A percentile compares a stretch with the other conserved stretches of the same genome.
Conservation (phyloP, 352 stramenopile species). For the Phytophthora ohioensis region DNA sequence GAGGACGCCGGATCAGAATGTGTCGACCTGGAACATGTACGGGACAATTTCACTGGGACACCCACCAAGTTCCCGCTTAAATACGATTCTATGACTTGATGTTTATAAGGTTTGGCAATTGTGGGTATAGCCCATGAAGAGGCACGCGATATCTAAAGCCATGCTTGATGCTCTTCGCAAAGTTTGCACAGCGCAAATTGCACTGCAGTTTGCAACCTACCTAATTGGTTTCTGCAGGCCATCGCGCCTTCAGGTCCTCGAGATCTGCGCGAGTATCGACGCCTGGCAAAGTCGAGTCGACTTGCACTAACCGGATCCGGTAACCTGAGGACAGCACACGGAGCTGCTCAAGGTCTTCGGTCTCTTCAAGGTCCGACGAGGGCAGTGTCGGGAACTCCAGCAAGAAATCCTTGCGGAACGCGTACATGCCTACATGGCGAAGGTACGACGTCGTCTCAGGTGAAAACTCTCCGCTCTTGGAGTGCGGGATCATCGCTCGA, state of each 20-base stretch:
- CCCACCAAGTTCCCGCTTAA: conserved; percentile 7
- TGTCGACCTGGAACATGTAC: conserved; percentile 3
- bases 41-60: not conserved
- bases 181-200: not conserved
- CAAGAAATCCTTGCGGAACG: conserved; percentile 79
- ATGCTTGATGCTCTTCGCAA: no score
- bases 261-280: conserved; percentile 80
- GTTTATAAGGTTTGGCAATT: conserved; percentile 10
- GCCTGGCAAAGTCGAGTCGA: conserved; percentile 68
- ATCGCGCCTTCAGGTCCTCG: conserved; percentile 53
- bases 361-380: conserved; percentile 58
- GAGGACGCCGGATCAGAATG: conserved; percentile 29
- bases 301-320: conserved; percentile 73
- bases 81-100: conserved; percentile 14
- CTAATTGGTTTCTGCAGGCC: conserved; percentile 28
- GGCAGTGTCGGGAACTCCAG: conserved; percentile 72
- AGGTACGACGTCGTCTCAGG: conserved; percentile 63
- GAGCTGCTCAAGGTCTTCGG: conserved; percentile 86
- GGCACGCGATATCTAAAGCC: not conserved
- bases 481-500: conserved; percentile 79
- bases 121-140: not conserved
- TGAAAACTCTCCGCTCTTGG: conserved; percentile 65
- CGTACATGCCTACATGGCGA: conserved; percentile 86
- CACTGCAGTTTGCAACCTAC: conserved; percentile 1
- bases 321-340: conserved; percentile 83